Base-by-base conservation (phyloP, 257 asterid species). In the Catharanthus roseus region DNA sequence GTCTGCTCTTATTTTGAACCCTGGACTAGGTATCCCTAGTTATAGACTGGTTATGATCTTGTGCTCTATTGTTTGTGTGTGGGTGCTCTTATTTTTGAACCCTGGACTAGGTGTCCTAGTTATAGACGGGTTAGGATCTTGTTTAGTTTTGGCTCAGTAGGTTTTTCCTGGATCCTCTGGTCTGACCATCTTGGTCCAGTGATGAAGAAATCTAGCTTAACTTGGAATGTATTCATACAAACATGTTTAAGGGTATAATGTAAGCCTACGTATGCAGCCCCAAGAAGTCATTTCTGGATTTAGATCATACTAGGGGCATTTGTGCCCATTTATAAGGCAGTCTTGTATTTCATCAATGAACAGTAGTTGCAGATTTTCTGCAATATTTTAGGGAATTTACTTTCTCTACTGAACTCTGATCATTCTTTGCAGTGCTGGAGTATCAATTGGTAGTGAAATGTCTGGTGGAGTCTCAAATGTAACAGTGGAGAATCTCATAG, bases 371-470 rank as follows among this genome's bases (percentile, higher is more conserved):
- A 68, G 28, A 54, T 54, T 50, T 42, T 39, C 29, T 0, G 26
- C 9, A 33, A 73, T 39, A 10, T 9, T 55, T 24, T 69, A 33
- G 55, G 57, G 13, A 28, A 47, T 24, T 45, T 61, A 65, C 38
- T 55, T 67, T 44, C 69, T 58, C 57, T 42, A 65, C 65, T 77
- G 73, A 81, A 39, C 70, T 77, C 51, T 68, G 74, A 77, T 50
- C 70, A 41, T 67, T 68, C 66, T 12, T 56, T 68, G 81, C 90
- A 92, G 98, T 70, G 98, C 98, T 78, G 98, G 98, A 67, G 89
- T 92, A 68, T 92, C 96, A 47, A 90, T 92, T 54, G 96, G 98
- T 71, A 92, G 98, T 53, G 98, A 92, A 84, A 92, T 92, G 98
- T 92, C 98, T 2, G 98, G 98, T 47, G 98, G 98, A 62, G 96